Percentiles rank a stretch among this genome's conserved stretches.
Conservation (phyloP, 768 basidiomycete genomes). For the Naganishia onofrii region DNA sequence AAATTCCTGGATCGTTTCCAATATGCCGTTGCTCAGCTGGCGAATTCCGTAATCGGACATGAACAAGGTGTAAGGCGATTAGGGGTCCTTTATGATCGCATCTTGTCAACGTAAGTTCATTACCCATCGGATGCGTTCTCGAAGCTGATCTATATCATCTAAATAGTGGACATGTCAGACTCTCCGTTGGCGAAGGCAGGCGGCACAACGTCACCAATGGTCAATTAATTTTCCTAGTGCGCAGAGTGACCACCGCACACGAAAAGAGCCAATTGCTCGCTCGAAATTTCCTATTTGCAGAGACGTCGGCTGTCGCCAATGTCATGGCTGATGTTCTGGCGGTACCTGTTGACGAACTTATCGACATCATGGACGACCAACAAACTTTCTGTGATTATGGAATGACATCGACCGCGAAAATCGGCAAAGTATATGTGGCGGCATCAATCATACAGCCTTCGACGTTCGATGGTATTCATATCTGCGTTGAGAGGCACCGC, state of each 20-base stretch:
- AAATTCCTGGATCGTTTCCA: constrained; percentile 51
- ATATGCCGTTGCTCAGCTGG: constrained; percentile 39
- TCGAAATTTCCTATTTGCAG: constrained; percentile 51
- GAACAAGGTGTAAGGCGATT: constrained; percentile 40
- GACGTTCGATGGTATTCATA: constrained; percentile 51
- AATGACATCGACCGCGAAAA: constrained; percentile 35
- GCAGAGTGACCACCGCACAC: constrained; percentile 40
- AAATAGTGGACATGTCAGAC: constrained; percentile 25
- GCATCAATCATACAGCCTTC: constrained; percentile 51
- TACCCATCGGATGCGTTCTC: no score
- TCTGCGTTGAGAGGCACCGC: constrained; percentile 45
- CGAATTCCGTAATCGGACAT: constrained; percentile 44
- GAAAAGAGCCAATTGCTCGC: constrained; percentile 45
- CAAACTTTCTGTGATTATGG: constrained; percentile 44
- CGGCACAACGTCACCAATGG: constrained; percentile 50
- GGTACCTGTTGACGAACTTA: constrained; percentile 46
- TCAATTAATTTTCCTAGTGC: constrained; percentile 51
- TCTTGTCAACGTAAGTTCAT: constrained; percentile 51
- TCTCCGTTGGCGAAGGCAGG: constrained; percentile 23
- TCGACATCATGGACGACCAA: constrained; percentile 45
- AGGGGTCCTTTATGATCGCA: constrained; percentile 52
- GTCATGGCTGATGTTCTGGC: constrained; percentile 46
- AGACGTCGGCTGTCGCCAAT: constrained; percentile 43
- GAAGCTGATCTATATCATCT: background rate
- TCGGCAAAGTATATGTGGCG: constrained; percentile 48